Conservation (phyloP, 2,329 filamentous ascomycete species). For the Xylariaceae sp. region DNA sequence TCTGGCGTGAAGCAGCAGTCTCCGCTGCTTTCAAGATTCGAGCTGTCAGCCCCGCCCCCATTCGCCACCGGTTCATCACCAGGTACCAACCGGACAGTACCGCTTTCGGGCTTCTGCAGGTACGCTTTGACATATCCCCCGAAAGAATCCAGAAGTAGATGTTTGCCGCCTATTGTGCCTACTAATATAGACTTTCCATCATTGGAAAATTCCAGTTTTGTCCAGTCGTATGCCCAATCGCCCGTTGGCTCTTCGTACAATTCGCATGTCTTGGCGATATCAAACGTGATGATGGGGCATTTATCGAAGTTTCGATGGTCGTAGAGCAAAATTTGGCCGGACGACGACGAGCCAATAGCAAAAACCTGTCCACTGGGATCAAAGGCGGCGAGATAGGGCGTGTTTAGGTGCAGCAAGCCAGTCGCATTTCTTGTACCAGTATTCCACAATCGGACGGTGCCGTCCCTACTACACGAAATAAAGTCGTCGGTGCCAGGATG, state of each 20-base stretch:
- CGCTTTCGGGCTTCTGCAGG: slow-evolving; percentile 52
- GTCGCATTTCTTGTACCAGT: slow-evolving; percentile 72
- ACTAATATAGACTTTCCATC: slow-evolving; percentile 84
- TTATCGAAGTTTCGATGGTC: slow-evolving; percentile 93
- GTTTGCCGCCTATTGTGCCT: slow-evolving; percentile 75
- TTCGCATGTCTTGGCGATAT: slow-evolving; percentile 56
- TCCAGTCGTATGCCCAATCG: slow-evolving; percentile 68
- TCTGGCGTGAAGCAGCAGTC: slow-evolving; percentile 89
- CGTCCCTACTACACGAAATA: slow-evolving; percentile 84
- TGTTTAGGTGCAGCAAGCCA: slow-evolving; percentile 73
- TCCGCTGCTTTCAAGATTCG: slow-evolving; percentile 54
- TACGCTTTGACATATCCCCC: slow-evolving; percentile 73
- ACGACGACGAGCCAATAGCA: slow-evolving; percentile 76
- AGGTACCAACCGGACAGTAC: slow-evolving; percentile 45
- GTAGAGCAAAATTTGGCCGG: slow-evolving; percentile 79
- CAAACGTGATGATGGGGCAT: slow-evolving; percentile 79
- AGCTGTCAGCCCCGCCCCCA: slow-evolving; percentile 40
- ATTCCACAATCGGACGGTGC: slow-evolving; percentile 89
- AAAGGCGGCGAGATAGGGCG: slow-evolving; percentile 78
- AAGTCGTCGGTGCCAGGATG: slow-evolving; percentile 87
- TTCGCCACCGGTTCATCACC: slow-evolving; percentile 43
- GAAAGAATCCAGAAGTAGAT: slow-evolving; percentile 93
- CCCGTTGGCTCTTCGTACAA: slow-evolving; percentile 40
- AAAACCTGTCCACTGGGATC: slow-evolving; percentile 91
- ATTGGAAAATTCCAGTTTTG: slow-evolving; percentile 89